phyloP scores from a whole-genome alignment of 148 eudicot species.

The Spergularia marina region DNA sequence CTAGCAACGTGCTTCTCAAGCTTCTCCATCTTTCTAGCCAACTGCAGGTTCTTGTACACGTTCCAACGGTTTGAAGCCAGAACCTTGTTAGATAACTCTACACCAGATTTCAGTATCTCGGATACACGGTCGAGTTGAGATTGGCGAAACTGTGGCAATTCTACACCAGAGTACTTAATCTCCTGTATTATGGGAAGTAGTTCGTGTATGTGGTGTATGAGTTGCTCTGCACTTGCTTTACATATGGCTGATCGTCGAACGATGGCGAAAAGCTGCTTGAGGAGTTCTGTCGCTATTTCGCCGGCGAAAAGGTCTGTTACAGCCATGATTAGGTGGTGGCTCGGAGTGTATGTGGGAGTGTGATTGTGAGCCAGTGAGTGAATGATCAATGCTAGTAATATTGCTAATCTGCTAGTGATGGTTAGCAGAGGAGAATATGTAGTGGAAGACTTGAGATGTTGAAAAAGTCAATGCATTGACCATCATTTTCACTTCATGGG shows the following conservation, averaged over 20 bases:
- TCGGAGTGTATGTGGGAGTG: not conserved
- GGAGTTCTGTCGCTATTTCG: conserved; percentile 82
- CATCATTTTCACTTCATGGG: conserved; percentile 2
- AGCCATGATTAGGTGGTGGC: conserved; percentile 35
- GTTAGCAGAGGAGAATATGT: not conserved
- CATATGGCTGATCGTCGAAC: conserved; percentile 43
- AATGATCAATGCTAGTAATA: not conserved
- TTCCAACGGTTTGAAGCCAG: conserved; percentile 63
- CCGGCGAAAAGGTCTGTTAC: conserved; percentile 79
- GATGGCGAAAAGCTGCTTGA: conserved; percentile 46
- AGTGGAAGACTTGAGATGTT: conserved; percentile 18
- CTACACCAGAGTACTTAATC: conserved; percentile 74
- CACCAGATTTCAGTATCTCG: conserved; percentile 40
- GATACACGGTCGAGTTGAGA: conserved; percentile 69
- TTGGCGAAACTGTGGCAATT: conserved; percentile 60
- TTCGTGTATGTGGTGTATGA: conserved; percentile 35
- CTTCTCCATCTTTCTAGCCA: conserved; percentile 78
- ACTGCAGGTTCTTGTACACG: conserved; percentile 61
- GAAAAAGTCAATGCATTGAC: conserved; percentile 1
- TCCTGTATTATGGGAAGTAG: conserved; percentile 79
- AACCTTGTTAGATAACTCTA: conserved; percentile 53
- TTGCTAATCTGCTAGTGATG: not conserved
- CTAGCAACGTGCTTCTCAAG: conserved; percentile 50
- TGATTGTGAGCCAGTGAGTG: not conserved
- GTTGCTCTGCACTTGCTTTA: conserved; percentile 57